Evolutionary conservation across 768 basidiomycete species (phyloP), one percentile per base, ranked within the genome.

Genomic region (Trametes elegans): DNA sequence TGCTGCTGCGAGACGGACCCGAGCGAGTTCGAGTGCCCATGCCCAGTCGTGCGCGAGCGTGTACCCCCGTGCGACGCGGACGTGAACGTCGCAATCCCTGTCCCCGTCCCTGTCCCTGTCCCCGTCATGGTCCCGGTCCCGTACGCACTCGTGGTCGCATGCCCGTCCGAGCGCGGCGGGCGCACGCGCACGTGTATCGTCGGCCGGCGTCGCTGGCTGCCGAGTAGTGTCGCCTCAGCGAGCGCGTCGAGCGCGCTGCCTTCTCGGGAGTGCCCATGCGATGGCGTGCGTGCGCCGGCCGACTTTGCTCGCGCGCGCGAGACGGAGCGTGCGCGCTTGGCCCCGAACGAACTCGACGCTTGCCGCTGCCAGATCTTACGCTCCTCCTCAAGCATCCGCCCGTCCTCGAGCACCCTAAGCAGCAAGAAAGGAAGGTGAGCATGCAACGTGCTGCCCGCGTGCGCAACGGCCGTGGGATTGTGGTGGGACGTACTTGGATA

Each of bases 271-370:
- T n/a, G n/a, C 9, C 47, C 38, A 29, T 62, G 56, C 49, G 53
- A 18, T 52, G 63, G 43, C 3, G 50, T 11, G 3, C 62, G 59
- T 5, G 53, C 46, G 3, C 48, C 53, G 38, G 82, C 69, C 2
- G 85, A 84, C 62, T 82, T 84, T 19, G 84, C 73, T 26, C 88
- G 79, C 7, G 80, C 73, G 1, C 87, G 80, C 9, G 87, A 87
- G 10, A 87, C 59, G 28, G 75, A 82, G 29, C 87, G 80, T 8
- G 82, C 76, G 14, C 75, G 79, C 58, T 78, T 81, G 65, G 89
- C 88, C 47, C 82, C 82, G 56, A 88, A 78, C 6, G 88, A 88
- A 28, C 69, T 72, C 0, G 73, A 70, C 0, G 89, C 89, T 57
- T 85, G 79, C 3, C 69, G 65, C 61, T 85, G 81, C 89, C 89